Conservation (phyloP, 129 eudicot species). For the Flaveria robusta region DNA sequence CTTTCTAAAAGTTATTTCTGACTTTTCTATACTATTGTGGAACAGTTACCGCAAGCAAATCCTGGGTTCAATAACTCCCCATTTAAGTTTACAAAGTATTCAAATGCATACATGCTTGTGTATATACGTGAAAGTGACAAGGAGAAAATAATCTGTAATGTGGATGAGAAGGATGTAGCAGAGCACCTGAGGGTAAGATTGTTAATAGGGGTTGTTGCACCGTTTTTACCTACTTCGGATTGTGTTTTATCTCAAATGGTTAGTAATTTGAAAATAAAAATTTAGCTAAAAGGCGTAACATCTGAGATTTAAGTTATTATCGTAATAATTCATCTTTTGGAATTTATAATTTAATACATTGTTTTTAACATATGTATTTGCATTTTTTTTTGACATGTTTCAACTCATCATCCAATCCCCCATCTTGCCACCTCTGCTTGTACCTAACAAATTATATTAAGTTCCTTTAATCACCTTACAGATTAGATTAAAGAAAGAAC, state of each 20-base stretch:
- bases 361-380: too few species aligned
- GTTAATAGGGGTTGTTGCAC: background rate
- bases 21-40: constrained; percentile 20
- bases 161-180: constrained; percentile 89
- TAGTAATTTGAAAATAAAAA: background rate
- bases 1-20: constrained; percentile 14
- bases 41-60: constrained; percentile 78
- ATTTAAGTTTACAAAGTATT: constrained; percentile 82
- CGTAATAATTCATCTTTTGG: too few species aligned
- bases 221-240: background rate
- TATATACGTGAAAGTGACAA: constrained; percentile 85
- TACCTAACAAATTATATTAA: constrained; percentile 19
- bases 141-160: constrained; percentile 78
- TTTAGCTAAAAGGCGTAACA: background rate
- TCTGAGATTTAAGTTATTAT: background rate
- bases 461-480: constrained; percentile 28
- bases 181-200: constrained; percentile 73
- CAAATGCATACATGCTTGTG: constrained; percentile 92
- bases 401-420: background rate
- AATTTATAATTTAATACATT: too few species aligned
- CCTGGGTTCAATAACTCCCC: constrained; percentile 90
- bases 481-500: constrained; percentile 84
- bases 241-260: constrained; percentile 17
- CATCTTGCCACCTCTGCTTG: constrained; percentile 1
- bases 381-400: too few species aligned